Evolutionary conservation across 352 stramenopile species (phyloP), one percentile per base, ranked within the genome.

Genomic region (Globisporangium apiculatum): DNA sequence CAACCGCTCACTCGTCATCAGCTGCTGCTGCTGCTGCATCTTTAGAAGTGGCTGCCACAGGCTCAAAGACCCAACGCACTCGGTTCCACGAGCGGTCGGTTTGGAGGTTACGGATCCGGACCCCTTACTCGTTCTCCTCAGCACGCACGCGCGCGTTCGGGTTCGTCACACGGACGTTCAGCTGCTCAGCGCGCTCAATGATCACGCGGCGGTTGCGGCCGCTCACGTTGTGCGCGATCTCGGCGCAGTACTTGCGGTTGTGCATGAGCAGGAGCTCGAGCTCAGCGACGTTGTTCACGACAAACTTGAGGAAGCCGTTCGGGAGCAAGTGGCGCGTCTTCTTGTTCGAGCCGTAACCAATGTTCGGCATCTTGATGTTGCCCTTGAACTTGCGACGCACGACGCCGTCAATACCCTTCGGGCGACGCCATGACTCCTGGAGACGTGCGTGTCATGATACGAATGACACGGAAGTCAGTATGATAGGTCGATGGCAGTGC

Each of bases 321-420:
- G 97, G 97, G 58, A 99, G 79, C 63, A 98, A 73, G 86, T 99
- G 97, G 63, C 92, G 83, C 58, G 97, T 99, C 82, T 98, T 98
- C 84, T 98, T 99, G 86, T 99, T 96, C 55, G 95, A 99, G 72
- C 97, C 97, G 83, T 99, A 99, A 66, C 97, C 97, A 72, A 99
- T 97, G 75, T 97, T 98, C 48, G 96, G 95, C 96, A 98, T 98
- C 69, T 96, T 95, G 70, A 98, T 89, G 53, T 96, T 92, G 57
- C 97, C 97, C 88, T 99, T 99, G 87, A 99, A 99, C 76, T 97
- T 96, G 75, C 97, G 96, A 76, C 97, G 95, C 60, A 99, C 96
- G 66, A 97, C 97, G 76, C 94, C 92, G 86, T 99, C 97, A 87
- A 99, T 99, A 99, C 97, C 97, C 85, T 99, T 99, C 51, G 97